Conservation (phyloP, 306 rosid genomes). For the Begonia loranthoides region DNA sequence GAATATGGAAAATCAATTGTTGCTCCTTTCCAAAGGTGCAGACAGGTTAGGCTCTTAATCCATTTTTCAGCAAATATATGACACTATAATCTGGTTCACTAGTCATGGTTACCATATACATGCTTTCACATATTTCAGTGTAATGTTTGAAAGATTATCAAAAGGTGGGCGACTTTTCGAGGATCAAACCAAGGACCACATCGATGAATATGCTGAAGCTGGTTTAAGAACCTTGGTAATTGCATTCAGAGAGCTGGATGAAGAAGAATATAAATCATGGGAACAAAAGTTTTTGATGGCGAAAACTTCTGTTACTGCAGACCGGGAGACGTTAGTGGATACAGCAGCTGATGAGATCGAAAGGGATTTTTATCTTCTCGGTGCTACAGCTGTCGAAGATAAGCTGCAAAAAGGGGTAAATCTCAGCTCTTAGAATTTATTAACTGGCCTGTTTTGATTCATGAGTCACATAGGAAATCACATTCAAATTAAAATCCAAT, state of each 20-base stretch:
- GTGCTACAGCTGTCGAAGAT: constrained; percentile 89
- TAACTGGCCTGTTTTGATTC: background rate
- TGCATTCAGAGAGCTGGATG: constrained; percentile 46
- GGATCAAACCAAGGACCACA: constrained; percentile 53
- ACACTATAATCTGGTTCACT: constrained; percentile 4
- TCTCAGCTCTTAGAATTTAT: constrained; percentile 1
- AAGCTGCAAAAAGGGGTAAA: constrained; percentile 75
- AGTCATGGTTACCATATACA: constrained; percentile 1
- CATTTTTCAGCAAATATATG: constrained; percentile 2
- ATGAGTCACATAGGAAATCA: too few relatives aligned
- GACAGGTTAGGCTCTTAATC: constrained; percentile 55
- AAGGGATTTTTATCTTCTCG: constrained; percentile 57
- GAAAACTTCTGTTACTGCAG: constrained; percentile 43
- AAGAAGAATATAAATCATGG: constrained; percentile 54
- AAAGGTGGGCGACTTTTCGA: constrained; percentile 52
- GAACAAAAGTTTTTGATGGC: constrained; percentile 43
- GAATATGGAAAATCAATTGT: constrained; percentile 37
- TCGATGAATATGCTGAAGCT: constrained; percentile 67
- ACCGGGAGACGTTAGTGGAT: constrained; percentile 41
- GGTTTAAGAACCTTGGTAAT: constrained; percentile 75
- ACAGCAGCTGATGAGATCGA: constrained; percentile 56
- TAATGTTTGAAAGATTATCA: constrained; percentile 61
- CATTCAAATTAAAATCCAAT: too few relatives aligned
- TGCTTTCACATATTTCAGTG: constrained; percentile 33
- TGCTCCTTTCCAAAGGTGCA: constrained; percentile 88